phyloP scores from a whole-genome alignment of 140 eudicot genomes.

The Anethum foeniculum region DNA sequence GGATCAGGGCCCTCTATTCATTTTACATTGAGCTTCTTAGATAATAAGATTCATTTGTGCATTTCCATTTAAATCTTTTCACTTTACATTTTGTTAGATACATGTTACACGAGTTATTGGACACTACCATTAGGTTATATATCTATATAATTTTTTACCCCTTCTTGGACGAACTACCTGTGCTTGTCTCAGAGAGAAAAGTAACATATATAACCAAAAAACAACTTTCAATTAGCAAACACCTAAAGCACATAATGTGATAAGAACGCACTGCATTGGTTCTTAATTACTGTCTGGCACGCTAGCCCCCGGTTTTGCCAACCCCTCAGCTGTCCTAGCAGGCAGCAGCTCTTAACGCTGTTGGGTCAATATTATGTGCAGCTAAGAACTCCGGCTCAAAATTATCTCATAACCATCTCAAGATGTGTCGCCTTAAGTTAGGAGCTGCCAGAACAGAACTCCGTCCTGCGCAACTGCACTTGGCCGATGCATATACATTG shows the following conservation, averaged over 20 bases:
- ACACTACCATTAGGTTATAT: background rate
- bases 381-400: conserved; percentile 55
- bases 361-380: conserved; percentile 44
- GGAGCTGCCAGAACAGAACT: conserved; percentile 85
- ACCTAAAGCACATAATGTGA: background rate
- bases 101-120: background rate
- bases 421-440: conserved; percentile 57
- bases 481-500: conserved; percentile 70
- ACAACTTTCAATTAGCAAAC: background rate
- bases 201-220: background rate
- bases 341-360: too few species aligned
- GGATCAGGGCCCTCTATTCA: background rate
- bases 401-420: conserved; percentile 63
- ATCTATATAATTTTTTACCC: conserved; percentile 3
- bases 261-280: background rate
- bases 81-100: background rate
- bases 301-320: conserved; percentile 43
- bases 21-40: background rate
- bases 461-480: conserved; percentile 77
- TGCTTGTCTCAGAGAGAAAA: conserved; percentile 10
- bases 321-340: conserved; percentile 48
- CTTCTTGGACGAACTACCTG: background rate
- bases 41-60: background rate
- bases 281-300: conserved; percentile 28
- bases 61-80: background rate